phyloP scores from a whole-genome alignment of 495 filamentous ascomycete species.

The Hypoxylon intermedium region DNA sequence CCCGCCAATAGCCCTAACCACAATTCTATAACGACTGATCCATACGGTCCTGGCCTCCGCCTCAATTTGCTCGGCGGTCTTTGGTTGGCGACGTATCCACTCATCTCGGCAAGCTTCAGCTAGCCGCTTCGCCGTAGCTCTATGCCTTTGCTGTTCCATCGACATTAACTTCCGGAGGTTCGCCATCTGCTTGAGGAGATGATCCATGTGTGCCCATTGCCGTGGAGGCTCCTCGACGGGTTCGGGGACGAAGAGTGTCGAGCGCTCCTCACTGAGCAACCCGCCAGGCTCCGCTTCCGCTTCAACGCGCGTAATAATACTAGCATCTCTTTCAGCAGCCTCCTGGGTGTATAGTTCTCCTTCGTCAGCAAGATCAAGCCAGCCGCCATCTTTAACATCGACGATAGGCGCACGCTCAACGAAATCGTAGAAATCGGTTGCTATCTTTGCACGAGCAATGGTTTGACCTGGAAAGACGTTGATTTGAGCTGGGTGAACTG shows the following conservation, averaged over 20 bases:
- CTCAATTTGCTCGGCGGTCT: slow-evolving; percentile 72
- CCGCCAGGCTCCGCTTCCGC: slow-evolving; percentile 77
- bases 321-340: slow-evolving; percentile 59
- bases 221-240: slow-evolving; percentile 74
- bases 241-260: slow-evolving; percentile 78
- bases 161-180: slow-evolving; percentile 80
- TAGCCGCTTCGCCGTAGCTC: slow-evolving; percentile 66
- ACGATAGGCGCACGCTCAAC: slow-evolving; percentile 53
- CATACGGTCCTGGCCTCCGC: slow-evolving; percentile 60
- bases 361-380: slow-evolving; percentile 61
- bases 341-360: slow-evolving; percentile 59
- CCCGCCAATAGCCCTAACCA: slow-evolving; percentile 71
- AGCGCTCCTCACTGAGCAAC: slow-evolving; percentile 71
- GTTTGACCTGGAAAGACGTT: slow-evolving; percentile 43
- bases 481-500: slow-evolving; percentile 62
- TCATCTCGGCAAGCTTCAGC: slow-evolving; percentile 66
- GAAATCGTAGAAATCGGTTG: slow-evolving; percentile 61
- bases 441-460: slow-evolving; percentile 49
- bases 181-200: slow-evolving; percentile 79
- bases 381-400: slow-evolving; percentile 57
- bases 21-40: slow-evolving; percentile 66
- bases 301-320: slow-evolving; percentile 66
- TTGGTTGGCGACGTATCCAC: slow-evolving; percentile 71
- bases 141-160: slow-evolving; percentile 77
- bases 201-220: slow-evolving; percentile 84